Conservation (phyloP, 2,329 filamentous ascomycete genomes). For the Diaporthe helianthi region DNA sequence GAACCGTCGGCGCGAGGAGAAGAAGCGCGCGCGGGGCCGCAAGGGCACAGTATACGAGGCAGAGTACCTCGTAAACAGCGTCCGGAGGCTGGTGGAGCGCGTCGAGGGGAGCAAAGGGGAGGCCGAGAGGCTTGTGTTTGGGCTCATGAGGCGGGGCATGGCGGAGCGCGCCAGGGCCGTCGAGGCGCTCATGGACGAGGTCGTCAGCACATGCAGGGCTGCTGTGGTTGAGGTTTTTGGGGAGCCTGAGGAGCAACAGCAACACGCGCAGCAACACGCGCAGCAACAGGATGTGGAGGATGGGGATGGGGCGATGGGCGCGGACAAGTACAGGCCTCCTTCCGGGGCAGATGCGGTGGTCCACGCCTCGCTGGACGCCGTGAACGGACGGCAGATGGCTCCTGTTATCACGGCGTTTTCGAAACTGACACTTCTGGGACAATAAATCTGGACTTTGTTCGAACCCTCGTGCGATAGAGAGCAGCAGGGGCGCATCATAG, state of each 20-base stretch:
- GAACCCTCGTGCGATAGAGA: background rate
- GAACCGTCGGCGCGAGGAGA: conserved; percentile 88
- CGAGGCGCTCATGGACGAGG: conserved; percentile 75
- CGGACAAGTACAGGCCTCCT: conserved; percentile 45
- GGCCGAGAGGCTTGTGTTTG: conserved; percentile 75
- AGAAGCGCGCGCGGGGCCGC: conserved; percentile 91
- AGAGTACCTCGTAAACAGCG: conserved; percentile 91
- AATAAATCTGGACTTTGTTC: conserved; percentile 27
- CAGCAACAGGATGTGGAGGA: conserved; percentile 37
- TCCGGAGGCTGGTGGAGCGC: conserved; percentile 82
- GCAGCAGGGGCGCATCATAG: background rate
- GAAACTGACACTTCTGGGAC: conserved; percentile 59
- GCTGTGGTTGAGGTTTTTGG: conserved; percentile 76
- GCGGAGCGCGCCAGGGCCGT: conserved; percentile 83
- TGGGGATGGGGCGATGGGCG: conserved; percentile 34
- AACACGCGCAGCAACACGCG: conserved; percentile 36
- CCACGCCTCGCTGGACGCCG: conserved; percentile 56
- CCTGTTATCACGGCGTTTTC: conserved; percentile 58
- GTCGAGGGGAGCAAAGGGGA: conserved; percentile 78
- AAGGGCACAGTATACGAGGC: conserved; percentile 99
- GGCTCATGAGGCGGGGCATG: conserved; percentile 82
- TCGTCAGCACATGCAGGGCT: conserved; percentile 71
- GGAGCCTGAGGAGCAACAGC: conserved; percentile 34
- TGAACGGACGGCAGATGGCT: conserved; percentile 53
- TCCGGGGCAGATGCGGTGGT: conserved; percentile 61